Conservation (phyloP, 2,329 filamentous ascomycete genomes). For the Calycina herbarum region DNA sequence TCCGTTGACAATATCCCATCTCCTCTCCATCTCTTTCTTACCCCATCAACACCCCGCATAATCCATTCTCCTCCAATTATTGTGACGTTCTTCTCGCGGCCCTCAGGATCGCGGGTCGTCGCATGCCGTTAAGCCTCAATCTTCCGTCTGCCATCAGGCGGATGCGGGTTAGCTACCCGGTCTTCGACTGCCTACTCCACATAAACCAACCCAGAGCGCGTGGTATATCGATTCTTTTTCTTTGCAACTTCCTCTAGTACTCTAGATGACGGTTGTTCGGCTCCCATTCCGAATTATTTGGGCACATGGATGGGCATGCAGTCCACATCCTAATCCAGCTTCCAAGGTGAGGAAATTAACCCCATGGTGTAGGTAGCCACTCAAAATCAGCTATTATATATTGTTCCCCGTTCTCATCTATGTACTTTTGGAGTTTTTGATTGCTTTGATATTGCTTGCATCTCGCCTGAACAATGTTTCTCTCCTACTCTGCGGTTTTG, state of each 20-base stretch:
- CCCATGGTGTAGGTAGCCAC: too few relatives aligned
- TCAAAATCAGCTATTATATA: too few relatives aligned
- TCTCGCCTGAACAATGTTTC: background rate
- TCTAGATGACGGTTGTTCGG: too few relatives aligned
- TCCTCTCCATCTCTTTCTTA: background rate
- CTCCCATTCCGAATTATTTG: too few relatives aligned
- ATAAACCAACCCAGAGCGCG: too few relatives aligned
- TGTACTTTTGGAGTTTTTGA: background rate
- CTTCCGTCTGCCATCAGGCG: background rate
- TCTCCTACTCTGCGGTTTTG: slow-evolving; percentile 13
- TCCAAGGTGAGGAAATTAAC: too few relatives aligned
- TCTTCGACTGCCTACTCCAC: background rate
- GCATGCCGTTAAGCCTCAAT: background rate
- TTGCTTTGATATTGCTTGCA: background rate
- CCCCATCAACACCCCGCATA: background rate
- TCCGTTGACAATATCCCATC: background rate
- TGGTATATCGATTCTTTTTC: too few relatives aligned
- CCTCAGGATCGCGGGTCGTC: background rate
- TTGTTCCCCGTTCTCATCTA: too few relatives aligned
- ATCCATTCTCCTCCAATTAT: background rate
- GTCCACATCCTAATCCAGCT: too few relatives aligned
- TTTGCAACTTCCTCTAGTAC: too few relatives aligned
- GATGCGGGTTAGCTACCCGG: background rate
- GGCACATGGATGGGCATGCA: too few relatives aligned
- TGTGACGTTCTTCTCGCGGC: background rate